Conservation (phyloP, 2,329 filamentous ascomycete genomes). For the Alternaria ethzedia region DNA sequence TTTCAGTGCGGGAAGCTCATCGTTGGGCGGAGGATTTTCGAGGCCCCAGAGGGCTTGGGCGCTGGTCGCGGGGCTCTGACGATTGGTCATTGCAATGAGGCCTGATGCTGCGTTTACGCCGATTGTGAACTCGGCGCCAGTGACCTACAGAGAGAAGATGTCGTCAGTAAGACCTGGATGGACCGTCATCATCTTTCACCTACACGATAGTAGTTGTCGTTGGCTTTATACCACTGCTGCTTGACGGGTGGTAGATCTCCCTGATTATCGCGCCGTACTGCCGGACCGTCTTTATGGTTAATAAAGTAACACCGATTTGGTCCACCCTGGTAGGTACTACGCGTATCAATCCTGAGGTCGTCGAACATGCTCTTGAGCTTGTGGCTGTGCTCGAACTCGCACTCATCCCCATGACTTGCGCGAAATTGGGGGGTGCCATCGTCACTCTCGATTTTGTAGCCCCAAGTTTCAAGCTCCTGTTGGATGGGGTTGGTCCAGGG, state of each 20-base stretch:
- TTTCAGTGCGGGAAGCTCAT: constrained; percentile 21
- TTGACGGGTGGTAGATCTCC: constrained; percentile 5
- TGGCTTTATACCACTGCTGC: constrained; percentile 24
- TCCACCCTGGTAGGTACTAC: constrained; percentile 8
- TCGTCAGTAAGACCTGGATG: neutral
- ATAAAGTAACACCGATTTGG: constrained; percentile 20
- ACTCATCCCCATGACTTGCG: neutral
- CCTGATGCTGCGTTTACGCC: constrained; percentile 16
- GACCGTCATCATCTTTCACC: neutral
- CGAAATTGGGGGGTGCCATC: constrained; percentile 1
- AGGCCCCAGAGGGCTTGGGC: constrained; percentile 9
- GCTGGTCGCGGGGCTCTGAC: constrained; percentile 5
- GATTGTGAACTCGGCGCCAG: constrained; percentile 16
- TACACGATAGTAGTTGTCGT: constrained; percentile 16
- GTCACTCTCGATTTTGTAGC: constrained; percentile 11
- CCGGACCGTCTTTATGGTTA: constrained; percentile 16
- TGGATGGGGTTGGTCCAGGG: constrained; percentile 11
- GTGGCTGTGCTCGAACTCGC: neutral
- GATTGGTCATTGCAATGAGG: constrained; percentile 13
- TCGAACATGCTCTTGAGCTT: constrained; percentile 6
- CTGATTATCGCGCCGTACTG: constrained; percentile 5
- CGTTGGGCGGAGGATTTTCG: neutral
- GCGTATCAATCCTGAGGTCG: constrained; percentile 11
- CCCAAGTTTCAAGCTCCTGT: constrained; percentile 14
- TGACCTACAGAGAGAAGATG: constrained; percentile 1